Base-by-base conservation (phyloP, 2,329 filamentous ascomycete species). In the Pyrenochaeta sp. region DNA sequence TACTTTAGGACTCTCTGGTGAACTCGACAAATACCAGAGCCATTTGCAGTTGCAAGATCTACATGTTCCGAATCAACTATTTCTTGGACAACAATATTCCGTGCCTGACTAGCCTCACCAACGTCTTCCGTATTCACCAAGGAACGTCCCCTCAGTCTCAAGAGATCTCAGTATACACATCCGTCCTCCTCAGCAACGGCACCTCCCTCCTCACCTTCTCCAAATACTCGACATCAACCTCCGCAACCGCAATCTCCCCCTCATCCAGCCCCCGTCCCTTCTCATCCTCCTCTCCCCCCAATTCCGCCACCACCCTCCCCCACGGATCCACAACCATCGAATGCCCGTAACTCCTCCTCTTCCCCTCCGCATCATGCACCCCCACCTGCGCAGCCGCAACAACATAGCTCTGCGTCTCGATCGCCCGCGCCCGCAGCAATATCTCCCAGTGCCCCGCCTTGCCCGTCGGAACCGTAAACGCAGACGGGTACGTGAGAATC, bases 361-460 rank as follows among this genome's bases (percentile, higher is more conserved):
- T 90, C 10, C 61, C 63, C 35, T 63, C 58, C 50, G 84, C 82
- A 58, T 90, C 91, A 65, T 87, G 90, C 24, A 76, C 69, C 1
- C 91, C 92, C 5, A 63, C 59, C 71, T 96, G 92, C 26, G 91
- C 93, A 1, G 92, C 86, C 7, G 92, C 93, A 48, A 96, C 76
- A 2, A 96, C 86, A 76, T 89, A 97, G 41, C 85, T 84, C 73
- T 96, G 89, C 13, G 87, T 90, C 77, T 96, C 93, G 48, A 96
- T 90, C 7, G 93, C 93, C 32, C 93, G 79, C 3, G 90, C 85
- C 19, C 89, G 79, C 10, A 96, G 76, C 5, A 97, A 74, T 2
- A 83, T 77, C 62, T 90, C 85, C 93, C 93, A 97, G 72, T 96
- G 93, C 5, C 59, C 59, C 1, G 89, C 89, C 43, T 78, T 79